Evolutionary conservation across 2,329 filamentous ascomycete genomes (phyloP).

Genomic region (Fusarium annulatum): DNA sequence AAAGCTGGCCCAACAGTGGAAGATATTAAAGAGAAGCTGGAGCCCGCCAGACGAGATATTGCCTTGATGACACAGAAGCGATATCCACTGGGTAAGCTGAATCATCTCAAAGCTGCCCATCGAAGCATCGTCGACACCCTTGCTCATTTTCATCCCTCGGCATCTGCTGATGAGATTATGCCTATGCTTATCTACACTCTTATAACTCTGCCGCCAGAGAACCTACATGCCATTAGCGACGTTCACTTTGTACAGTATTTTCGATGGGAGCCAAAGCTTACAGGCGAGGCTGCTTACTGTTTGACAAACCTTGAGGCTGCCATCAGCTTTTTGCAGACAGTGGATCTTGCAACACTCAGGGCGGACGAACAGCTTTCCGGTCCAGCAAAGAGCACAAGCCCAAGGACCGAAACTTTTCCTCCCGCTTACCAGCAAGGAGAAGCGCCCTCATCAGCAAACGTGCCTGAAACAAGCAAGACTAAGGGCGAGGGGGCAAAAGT

Average conservation of each 20-base stretch:
- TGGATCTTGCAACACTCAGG: constrained; percentile 89
- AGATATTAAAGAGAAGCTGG: constrained; percentile 78
- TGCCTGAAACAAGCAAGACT: constrained; percentile 48
- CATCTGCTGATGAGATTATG: constrained; percentile 96
- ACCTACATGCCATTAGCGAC: constrained; percentile 91
- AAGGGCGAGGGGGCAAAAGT: constrained; percentile 51
- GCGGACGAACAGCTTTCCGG: constrained; percentile 80
- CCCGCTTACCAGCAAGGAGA: constrained; percentile 64
- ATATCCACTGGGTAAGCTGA: constrained; percentile 91
- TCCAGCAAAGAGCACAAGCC: constrained; percentile 66
- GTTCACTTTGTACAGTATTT: constrained; percentile 95
- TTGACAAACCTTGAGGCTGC: constrained; percentile 95
- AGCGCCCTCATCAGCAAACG: constrained; percentile 49
- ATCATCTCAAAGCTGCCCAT: constrained; percentile 87
- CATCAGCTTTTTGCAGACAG: constrained; percentile 93
- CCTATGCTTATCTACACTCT: constrained; percentile 96
- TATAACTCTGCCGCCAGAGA: constrained; percentile 88
- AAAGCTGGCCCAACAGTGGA: constrained; percentile 69
- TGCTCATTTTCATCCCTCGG: constrained; percentile 75
- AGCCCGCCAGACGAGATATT: constrained; percentile 75
- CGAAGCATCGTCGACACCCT: constrained; percentile 93
- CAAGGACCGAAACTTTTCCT: constrained; percentile 66
- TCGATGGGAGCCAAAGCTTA: constrained; percentile 84
- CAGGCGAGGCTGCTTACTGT: constrained; percentile 95
- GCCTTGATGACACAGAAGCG: constrained; percentile 86